Conservation (phyloP, 2,329 filamentous ascomycete genomes). For the Knufia fluminis region DNA sequence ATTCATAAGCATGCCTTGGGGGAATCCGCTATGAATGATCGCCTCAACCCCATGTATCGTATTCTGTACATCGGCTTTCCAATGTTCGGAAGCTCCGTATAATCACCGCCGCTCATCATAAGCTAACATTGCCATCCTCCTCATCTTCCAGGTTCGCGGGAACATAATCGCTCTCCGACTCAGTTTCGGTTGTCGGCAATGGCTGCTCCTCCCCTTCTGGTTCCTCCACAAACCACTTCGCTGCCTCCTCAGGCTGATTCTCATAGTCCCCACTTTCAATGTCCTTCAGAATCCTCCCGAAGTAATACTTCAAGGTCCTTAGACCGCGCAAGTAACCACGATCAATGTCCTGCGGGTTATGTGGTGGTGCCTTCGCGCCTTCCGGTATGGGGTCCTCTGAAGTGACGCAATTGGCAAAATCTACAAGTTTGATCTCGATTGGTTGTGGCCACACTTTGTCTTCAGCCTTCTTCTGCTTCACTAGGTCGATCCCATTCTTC, state of each 20-base stretch:
- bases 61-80: no score
- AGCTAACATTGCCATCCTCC: slow-evolving; percentile 9
- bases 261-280: slow-evolving; percentile 42
- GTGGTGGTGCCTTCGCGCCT: slow-evolving; percentile 63
- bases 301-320: slow-evolving; percentile 69
- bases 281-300: slow-evolving; percentile 77
- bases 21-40: background rate
- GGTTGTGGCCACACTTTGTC: slow-evolving; percentile 33
- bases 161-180: slow-evolving; percentile 4
- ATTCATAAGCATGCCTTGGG: background rate
- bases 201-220: slow-evolving; percentile 34
- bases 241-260: slow-evolving; percentile 36
- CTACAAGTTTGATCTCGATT: slow-evolving; percentile 93
- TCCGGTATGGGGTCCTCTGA: slow-evolving; percentile 60
- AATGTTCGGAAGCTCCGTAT: background rate
- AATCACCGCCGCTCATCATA: background rate
- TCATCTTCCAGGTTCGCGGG: slow-evolving; percentile 1
- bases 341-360: slow-evolving; percentile 71
- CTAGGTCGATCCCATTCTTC: slow-evolving; percentile 19
- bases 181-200: slow-evolving; percentile 2
- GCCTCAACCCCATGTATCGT: no score
- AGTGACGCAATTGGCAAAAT: slow-evolving; percentile 96
- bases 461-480: slow-evolving; percentile 20
- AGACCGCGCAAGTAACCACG: slow-evolving; percentile 82
- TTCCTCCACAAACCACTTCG: slow-evolving; percentile 29